phyloP scores from a whole-genome alignment of 495 filamentous ascomycete species.

The Tetracladium setigerum region DNA sequence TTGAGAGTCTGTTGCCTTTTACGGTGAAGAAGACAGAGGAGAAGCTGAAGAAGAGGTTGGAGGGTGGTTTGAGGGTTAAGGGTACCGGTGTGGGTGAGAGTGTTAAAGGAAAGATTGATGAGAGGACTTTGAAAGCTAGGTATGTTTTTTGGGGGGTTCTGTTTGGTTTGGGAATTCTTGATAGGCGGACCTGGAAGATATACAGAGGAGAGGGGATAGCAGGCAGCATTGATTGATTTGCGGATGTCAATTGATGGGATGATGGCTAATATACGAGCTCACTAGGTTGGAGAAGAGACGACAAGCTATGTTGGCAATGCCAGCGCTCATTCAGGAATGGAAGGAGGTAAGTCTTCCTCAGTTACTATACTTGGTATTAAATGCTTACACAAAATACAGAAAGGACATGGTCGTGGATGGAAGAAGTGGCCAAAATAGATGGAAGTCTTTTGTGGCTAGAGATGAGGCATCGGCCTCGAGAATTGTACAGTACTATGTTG shows the following conservation, averaged over 20 bases:
- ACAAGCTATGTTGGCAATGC: slow-evolving; percentile 92
- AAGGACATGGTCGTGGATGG: slow-evolving; percentile 83
- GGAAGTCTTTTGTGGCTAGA: background rate
- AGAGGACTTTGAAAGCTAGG: slow-evolving; percentile 74
- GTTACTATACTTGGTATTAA: slow-evolving; percentile 11
- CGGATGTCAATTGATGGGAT: background rate
- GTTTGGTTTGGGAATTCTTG: too few relatives aligned
- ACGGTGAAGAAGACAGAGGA: slow-evolving; percentile 68
- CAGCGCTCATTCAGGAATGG: slow-evolving; percentile 81
- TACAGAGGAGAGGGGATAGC: too few relatives aligned
- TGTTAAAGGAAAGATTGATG: slow-evolving; percentile 91
- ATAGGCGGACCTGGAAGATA: too few relatives aligned
- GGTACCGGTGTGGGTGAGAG: slow-evolving; percentile 87
- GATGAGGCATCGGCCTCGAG: background rate
- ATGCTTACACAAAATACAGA: slow-evolving; percentile 37
- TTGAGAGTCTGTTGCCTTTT: slow-evolving; percentile 76
- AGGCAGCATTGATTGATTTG: too few relatives aligned
- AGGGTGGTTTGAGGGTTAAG: slow-evolving; percentile 72
- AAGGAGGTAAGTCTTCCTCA: slow-evolving; percentile 61
- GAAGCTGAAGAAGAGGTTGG: slow-evolving; percentile 54
- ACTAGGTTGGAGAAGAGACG: slow-evolving; percentile 76
- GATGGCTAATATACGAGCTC: slow-evolving; percentile 14
- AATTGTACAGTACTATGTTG: slow-evolving; percentile 8
- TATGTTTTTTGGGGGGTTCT: slow-evolving; percentile 29
- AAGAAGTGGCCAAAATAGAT: slow-evolving; percentile 75